Conservation (phyloP, 495 filamentous ascomycete genomes). For the Tuber magnatum region DNA sequence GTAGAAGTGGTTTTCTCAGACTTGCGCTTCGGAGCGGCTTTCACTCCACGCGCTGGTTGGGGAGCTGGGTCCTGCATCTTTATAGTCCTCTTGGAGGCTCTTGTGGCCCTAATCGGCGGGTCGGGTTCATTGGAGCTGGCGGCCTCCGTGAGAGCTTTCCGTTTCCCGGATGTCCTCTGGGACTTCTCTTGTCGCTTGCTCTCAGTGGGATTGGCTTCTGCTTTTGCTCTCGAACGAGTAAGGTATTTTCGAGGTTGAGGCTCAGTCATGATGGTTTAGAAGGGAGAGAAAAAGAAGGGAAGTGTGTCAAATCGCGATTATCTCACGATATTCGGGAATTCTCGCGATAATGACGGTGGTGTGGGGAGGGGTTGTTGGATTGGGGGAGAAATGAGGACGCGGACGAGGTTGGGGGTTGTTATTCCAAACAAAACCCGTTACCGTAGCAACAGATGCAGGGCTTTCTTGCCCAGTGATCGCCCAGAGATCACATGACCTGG, state of each 20-base stretch:
- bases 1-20: slow-evolving; percentile 14
- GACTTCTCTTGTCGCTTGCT: slow-evolving; percentile 10
- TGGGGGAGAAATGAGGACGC: background rate
- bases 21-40: slow-evolving; percentile 33
- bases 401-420: background rate
- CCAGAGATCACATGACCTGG: background rate
- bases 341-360: background rate
- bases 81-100: slow-evolving; percentile 7
- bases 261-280: slow-evolving; percentile 16
- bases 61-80: background rate
- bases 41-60: slow-evolving; percentile 8
- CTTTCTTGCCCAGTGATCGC: too few relatives aligned
- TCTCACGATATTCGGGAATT: background rate
- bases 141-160: slow-evolving; percentile 10
- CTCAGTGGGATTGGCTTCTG: slow-evolving; percentile 15
- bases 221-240: slow-evolving; percentile 35
- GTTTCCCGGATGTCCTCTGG: slow-evolving; percentile 6
- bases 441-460: background rate
- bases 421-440: background rate
- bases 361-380: background rate
- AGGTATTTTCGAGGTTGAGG: slow-evolving; percentile 31
- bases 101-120: slow-evolving; percentile 3
- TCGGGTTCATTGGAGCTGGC: slow-evolving; percentile 2
- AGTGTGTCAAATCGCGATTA: background rate
- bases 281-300: background rate